Evolutionary conservation across 441 rosid species (phyloP).

Genomic region (Corymbia calophylla): DNA sequence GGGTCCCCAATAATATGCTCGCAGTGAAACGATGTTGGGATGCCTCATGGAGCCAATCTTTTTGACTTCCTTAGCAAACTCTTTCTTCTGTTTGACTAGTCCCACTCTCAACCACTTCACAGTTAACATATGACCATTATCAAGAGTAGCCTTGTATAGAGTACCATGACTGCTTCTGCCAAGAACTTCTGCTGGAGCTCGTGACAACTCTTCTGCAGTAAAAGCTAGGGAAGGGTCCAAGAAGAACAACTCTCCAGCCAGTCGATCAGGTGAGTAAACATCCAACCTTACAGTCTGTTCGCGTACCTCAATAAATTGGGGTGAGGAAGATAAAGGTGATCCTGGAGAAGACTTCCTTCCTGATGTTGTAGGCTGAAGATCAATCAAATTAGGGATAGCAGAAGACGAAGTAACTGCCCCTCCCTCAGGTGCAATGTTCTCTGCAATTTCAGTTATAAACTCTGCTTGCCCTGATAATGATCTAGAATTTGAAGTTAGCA

Average conservation of each 20-base stretch:
- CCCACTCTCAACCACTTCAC: constrained; percentile 98
- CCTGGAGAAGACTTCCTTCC: constrained; percentile 73
- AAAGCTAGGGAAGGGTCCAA: constrained; percentile 65
- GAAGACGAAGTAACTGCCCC: constrained; percentile 27
- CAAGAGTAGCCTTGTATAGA: constrained; percentile 86
- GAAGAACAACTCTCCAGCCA: constrained; percentile 87
- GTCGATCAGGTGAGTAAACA: constrained; percentile 86
- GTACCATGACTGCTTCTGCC: constrained; percentile 99
- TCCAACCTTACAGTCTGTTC: constrained; percentile 67
- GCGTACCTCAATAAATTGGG: constrained; percentile 44
- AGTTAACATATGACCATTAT: constrained; percentile 67
- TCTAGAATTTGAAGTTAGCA: constrained; percentile 77
- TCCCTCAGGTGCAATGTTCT: constrained; percentile 35
- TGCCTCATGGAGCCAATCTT: constrained; percentile 69
- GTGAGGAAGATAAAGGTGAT: constrained; percentile 76
- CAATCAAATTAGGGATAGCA: constrained; percentile 50
- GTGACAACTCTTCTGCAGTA: constrained; percentile 85
- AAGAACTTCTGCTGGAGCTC: constrained; percentile 98
- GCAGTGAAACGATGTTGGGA: constrained; percentile 67
- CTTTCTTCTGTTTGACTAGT: constrained; percentile 83
- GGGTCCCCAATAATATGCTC: constrained; percentile 97
- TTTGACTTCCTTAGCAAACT: constrained; percentile 79
- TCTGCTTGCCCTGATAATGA: constrained; percentile 64
- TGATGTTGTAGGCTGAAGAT: constrained; percentile 45
- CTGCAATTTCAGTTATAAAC: constrained; percentile 47